Base-by-base conservation (phyloP, 345 rosid species). In the Salix exigua region DNA sequence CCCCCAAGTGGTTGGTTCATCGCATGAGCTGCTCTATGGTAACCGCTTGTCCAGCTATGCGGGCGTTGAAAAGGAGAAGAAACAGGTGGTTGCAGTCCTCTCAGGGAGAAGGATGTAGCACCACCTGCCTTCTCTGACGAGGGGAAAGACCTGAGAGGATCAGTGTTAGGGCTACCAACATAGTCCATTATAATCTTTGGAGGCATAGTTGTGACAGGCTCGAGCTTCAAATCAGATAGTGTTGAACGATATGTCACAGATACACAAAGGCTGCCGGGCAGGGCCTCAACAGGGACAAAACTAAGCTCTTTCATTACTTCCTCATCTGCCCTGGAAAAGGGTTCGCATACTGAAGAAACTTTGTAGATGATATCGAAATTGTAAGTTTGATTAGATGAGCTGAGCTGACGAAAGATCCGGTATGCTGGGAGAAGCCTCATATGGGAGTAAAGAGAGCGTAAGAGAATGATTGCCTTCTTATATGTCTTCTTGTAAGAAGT, bases 1-100 rank as follows among this genome's bases (percentile, higher is more conserved):
- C 83, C 94, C 53, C 71, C 53, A 55, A 82, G 64, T 1, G 85
- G 79, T 44, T 86, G 93, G 82, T 68, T 91, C 19, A 78, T 82
- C 48, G 83, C 55, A 69, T 50, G 90, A 77, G 87, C 77, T 25
- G 81, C 84, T 81, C 77, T 80, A 76, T 92, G 93, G 82, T 91
- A 91, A 51, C 97, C 96, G 74, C 97, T 90, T n/a, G 94, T 86
- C 98, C 97, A 94, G 86, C 96, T 94, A 81, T 92, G 94, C 0
- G 96, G 98, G 42, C 92, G 90, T 65, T 89, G 89, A 71, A 78
- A 75, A 80, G 97, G 92, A 72, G 82, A 60, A 44, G 85, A 72
- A 78, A 82, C 66, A 62, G 90, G 88, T 46, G 88, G 87, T 2
- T 83, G 79, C n/a, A 80, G 74, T 75, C 89, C 93, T 75, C 90